phyloP scores from a whole-genome alignment of 306 rosid genomes.

The Vigna trinervia region DNA sequence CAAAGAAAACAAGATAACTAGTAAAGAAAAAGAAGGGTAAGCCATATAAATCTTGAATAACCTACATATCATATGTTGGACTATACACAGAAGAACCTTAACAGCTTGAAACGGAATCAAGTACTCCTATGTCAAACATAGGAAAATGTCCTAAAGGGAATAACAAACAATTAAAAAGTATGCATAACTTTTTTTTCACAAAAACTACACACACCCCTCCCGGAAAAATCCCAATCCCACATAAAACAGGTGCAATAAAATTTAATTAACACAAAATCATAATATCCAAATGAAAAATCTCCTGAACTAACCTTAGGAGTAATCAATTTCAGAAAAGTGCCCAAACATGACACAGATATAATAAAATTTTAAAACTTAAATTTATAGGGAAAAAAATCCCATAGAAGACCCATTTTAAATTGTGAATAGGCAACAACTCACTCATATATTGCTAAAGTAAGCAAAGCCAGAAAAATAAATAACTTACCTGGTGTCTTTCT shows the following conservation, averaged over 20 bases:
- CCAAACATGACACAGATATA: constrained; percentile 23
- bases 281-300: constrained; percentile 4
- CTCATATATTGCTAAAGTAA: not conserved
- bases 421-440: not conserved
- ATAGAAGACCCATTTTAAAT: constrained; percentile 10
- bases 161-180: not conserved
- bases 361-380: constrained; percentile 23
- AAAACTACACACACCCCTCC: not conserved
- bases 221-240: not conserved
- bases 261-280: not conserved
- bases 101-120: constrained; percentile 16
- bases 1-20: constrained; percentile 9
- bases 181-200: not conserved
- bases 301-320: not conserved
- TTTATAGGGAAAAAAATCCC: not conserved
- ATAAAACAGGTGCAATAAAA: constrained; percentile 6
- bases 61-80: constrained; percentile 15
- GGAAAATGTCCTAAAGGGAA: constrained; percentile 2
- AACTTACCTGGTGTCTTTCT: constrained; percentile 85
- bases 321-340: constrained; percentile 14
- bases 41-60: constrained; percentile 3
- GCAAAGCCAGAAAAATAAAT: constrained; percentile 36
- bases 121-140: not conserved
- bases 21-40: constrained; percentile 9
- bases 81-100: not conserved